Evolutionary conservation across 1,139 yeast genomes (phyloP), one percentile per base, ranked within the genome.

Genomic region (Hansenula sp.): DNA sequence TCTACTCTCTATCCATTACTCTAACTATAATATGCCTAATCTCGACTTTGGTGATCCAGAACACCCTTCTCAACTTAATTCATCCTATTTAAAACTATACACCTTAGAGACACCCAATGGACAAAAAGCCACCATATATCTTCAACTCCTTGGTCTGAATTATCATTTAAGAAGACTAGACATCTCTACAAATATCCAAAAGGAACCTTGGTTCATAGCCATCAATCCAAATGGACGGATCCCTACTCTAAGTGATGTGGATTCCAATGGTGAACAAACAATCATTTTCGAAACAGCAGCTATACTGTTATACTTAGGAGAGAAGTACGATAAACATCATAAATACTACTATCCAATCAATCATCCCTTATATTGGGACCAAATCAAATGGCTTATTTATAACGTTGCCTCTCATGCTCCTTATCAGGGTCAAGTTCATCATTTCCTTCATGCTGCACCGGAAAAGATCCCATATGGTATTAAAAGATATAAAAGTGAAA

Each of bases 191-290:
- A 60, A 62, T 37, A 71, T 55, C 16, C 78, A 72, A 45, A 79
- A 79, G 53, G 66, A 68, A 44, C 72, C 66, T 3, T 75, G 79
- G 77, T 79, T 66, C 50, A 55, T 74, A 41, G 61, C 68, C 36
- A 59, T 76, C 51, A 77, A 79, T 53, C 79, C 81, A 30, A 78
- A 79, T 51, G 84, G 85, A 18, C 63, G 79, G 46, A 75, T 79
- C 42, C 86, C 86, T 20, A 68, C 77, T 1, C 59, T 79, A 32
- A 68, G 70, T 7, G 79, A 77, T 51, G 72, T 62, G 33, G 64
- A 65, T 37, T 57, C 59, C 29, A 61, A 70, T 19, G 73, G 73
- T 11, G 62, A 69, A 24, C 65, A 53, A 28, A 47, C 47, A 14
- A 48, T 70, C 19, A 53, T 79, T 35, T 69, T 71, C 50, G 85